Base-by-base conservation (phyloP, 371 early-diverging fungal genomes). In the Lichtheimia corymbifera region DNA sequence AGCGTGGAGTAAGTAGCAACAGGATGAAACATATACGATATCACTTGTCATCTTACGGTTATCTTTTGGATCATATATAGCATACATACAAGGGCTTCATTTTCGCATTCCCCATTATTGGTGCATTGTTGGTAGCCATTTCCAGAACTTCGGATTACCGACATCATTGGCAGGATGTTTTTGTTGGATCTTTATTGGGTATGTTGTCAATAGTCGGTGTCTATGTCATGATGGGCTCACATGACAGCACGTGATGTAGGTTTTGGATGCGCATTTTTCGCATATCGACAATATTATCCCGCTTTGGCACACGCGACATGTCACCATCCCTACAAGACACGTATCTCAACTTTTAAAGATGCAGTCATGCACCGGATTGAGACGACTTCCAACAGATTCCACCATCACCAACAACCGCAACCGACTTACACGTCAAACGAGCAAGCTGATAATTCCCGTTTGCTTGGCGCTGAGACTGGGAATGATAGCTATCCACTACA, bases 101-200 rank as follows among this genome's bases (percentile, higher is more conserved):
- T 12, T 82, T 82, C 18, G 61, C 82, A 17, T 62, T 88, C 7
- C 94, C 93, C 4, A 47, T 85, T 44, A 64, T 90, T 41, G 74
- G 78, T 3, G 93, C 93, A 0, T 56, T 80, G 14, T 67, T 90
- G 20, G 83, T 94, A 9, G 90, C 85, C 2, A 79, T 90, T 14
- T 86, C 93, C 28, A 83, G 94, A 54, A 85, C 87, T 0, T 62
- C 69, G 51, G 93, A 94, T 66, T 91, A 94, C 57, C 76, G 92
- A 50, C 94, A 94, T 63, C 93, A 93, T 61, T 92, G 91, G 91
- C 82, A 90, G 58, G 94, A 94, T 71, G 92, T 94, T 17, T 62
- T 82, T 22, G 73, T 77, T 13, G 94, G 92, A 35, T 73, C 86
- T 0, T 25, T 84, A 1, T 45, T 87, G 9, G 85, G 80, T 50